Percentiles rank a stretch among this genome's conserved stretches.
These are phyloP conservation scores for Tolypocladium ophioglossoides DNA, from an alignment of 2,329 filamentous ascomycete species.

Conservation along the genomic window DNA sequence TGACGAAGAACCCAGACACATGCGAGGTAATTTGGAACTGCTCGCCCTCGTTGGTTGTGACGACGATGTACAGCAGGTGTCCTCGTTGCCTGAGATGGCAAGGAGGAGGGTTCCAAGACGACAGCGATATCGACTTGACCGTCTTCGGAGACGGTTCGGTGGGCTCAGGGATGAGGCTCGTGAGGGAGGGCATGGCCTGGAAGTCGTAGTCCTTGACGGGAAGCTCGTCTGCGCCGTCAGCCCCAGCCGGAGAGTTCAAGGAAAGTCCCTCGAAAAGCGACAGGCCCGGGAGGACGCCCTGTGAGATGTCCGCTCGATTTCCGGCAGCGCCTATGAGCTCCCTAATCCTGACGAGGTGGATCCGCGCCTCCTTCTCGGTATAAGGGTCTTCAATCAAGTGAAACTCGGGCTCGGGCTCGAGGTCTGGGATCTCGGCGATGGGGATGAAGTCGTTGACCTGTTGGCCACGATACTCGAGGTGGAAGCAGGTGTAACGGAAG, in stretches of 20 bases:
- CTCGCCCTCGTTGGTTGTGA: conserved; percentile 89
- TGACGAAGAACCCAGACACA: conserved; percentile 92
- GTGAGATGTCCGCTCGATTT: conserved; percentile 74
- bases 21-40: conserved; percentile 89
- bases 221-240: conserved; percentile 19
- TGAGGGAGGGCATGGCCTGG: conserved; percentile 53
- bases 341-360: conserved; percentile 83
- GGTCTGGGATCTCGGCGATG: conserved; percentile 75
- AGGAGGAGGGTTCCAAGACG: conserved; percentile 92
- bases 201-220: conserved; percentile 66
- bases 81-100: conserved; percentile 84
- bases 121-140: conserved; percentile 78
- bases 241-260: conserved; percentile 31
- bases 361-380: conserved; percentile 93
- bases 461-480: conserved; percentile 81
- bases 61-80: conserved; percentile 80
- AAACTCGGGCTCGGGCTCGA: conserved; percentile 68
- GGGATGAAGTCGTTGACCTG: conserved; percentile 93
- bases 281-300: conserved; percentile 74
- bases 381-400: conserved; percentile 87
- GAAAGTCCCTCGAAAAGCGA: conserved; percentile 79
- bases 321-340: conserved; percentile 90
- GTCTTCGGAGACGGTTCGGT: conserved; percentile 72
- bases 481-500: conserved; percentile 97
- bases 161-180: conserved; percentile 58